Conservation (phyloP, 163 green algal genomes). For the Trebouxiophyceae sp. region DNA sequence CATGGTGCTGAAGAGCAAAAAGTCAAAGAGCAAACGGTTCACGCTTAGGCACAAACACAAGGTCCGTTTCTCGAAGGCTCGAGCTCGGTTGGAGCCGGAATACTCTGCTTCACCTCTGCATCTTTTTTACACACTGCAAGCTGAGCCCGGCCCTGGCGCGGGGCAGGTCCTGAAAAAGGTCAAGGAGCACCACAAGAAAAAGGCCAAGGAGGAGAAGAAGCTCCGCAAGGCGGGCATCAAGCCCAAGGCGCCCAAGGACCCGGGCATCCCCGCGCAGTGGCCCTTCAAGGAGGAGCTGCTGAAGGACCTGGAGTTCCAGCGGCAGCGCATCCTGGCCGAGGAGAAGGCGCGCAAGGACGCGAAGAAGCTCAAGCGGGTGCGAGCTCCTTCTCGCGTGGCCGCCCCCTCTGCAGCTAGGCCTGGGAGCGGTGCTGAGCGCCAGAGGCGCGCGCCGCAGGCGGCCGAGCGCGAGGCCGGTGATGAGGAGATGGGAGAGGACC, state of each 20-base stretch:
- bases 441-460: background rate
- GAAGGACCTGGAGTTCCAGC: conserved; percentile 80
- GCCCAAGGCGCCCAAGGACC: conserved; percentile 72
- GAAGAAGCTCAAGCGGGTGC: conserved; percentile 28
- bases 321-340: conserved; percentile 49
- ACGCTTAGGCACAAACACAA: conserved; percentile 96
- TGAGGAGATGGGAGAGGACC: background rate
- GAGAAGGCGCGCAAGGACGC: conserved; percentile 67
- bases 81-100: too few species aligned
- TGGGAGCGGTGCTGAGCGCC: background rate
- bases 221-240: conserved; percentile 62
- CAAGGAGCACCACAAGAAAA: conserved; percentile 90
- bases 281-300: conserved; percentile 95
- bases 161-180: conserved; percentile 88
- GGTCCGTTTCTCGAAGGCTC: too few species aligned
- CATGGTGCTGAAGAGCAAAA: conserved; percentile 52
- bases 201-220: conserved; percentile 84
- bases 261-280: conserved; percentile 87
- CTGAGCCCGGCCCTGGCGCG: background rate
- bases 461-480: conserved; percentile 2
- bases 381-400: background rate
- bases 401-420: too few species aligned
- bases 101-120: too few species aligned
- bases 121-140: background rate
- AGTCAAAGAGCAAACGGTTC: conserved; percentile 87